Evolutionary conservation across 768 basidiomycete genomes (phyloP).

Genomic region (Ephemerocybe angulata): DNA sequence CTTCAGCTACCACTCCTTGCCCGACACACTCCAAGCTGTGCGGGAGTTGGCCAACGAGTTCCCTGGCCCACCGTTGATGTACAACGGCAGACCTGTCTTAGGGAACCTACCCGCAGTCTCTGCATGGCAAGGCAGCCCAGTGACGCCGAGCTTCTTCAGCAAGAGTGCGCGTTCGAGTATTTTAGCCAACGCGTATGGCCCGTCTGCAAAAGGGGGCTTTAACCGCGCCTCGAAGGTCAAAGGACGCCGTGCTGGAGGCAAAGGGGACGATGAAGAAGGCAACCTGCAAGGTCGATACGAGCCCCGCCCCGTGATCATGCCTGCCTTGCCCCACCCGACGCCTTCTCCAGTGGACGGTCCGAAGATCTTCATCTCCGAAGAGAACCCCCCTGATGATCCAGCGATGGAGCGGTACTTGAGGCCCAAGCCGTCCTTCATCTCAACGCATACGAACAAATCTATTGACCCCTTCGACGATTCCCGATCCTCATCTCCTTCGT

Average conservation of each 20-base stretch:
- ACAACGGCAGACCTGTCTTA: conserved; percentile 7
- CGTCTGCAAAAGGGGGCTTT: neutral
- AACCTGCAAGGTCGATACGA: neutral
- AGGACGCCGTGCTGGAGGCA: neutral
- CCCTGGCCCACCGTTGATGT: conserved; percentile 34
- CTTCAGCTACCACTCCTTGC: conserved; percentile 31
- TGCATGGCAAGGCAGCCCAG: neutral
- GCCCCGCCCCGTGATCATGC: neutral
- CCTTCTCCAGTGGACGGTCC: neutral
- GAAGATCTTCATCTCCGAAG: neutral
- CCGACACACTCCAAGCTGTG: conserved; percentile 42
- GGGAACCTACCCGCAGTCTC: neutral
- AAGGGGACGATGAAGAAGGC: neutral
- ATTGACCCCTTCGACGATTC: neutral
- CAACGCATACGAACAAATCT: neutral
- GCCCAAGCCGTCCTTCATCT: neutral
- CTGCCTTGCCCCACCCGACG: neutral
- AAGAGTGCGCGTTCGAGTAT: neutral
- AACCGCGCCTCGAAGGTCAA: neutral
- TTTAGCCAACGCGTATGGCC: neutral
- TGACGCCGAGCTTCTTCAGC: neutral
- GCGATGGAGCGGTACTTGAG: too few species aligned
- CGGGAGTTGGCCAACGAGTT: conserved; percentile 53
- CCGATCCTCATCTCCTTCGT: neutral
- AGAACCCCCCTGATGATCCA: neutral